Base-by-base conservation (phyloP, 108 stramenopile species). In the Seminavis robusta region DNA sequence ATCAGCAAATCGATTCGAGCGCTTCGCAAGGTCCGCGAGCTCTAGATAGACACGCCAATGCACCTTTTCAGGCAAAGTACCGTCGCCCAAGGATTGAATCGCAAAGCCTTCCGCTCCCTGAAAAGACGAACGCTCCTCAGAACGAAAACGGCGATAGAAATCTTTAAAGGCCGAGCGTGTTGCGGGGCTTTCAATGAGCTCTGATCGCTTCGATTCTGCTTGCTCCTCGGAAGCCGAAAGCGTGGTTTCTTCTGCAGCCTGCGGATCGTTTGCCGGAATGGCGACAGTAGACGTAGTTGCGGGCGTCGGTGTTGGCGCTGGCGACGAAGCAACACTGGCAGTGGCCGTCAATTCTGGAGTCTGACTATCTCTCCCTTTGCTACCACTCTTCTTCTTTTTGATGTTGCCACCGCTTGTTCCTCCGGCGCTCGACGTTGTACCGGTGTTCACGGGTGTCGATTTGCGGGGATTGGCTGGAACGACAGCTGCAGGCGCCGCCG, bases 11-110 rank as follows among this genome's bases (percentile, higher is more conserved):
- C 68, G 47, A 52, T 88, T 88, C 1, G 78, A 80, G 26, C 91
- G 73, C 55, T 86, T 92, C 10, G 83, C 80, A 17, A 92, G 44
- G 38, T 92, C 91, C 2, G 91, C 91, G 26, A 92, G 68, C 49
- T 92, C 91, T 9, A 92, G 60, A 53, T 80, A 82, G 11, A 92
- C 76, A 26, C 83, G 66, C 84, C 87, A 92, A 46, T 92, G 91
- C 7, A 76, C 69, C 0, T 67, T 53, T 33, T 64, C 65, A 8
- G 87, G 87, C 7, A 87, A 10, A 38, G 64, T 47, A 27, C 63
- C 42, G 63, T 70, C 63, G 53, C 39, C 4, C 29, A 84, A 33
- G 48, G 60, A 49, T 33, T 64, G 20, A 52, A 72, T 55, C 10
- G 85, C 91, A 41, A 71, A 86, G 15, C 72, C 61, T 36, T 82